phyloP scores from a whole-genome alignment of 176 grass and related monocot species.

The Zoysia japonica region DNA sequence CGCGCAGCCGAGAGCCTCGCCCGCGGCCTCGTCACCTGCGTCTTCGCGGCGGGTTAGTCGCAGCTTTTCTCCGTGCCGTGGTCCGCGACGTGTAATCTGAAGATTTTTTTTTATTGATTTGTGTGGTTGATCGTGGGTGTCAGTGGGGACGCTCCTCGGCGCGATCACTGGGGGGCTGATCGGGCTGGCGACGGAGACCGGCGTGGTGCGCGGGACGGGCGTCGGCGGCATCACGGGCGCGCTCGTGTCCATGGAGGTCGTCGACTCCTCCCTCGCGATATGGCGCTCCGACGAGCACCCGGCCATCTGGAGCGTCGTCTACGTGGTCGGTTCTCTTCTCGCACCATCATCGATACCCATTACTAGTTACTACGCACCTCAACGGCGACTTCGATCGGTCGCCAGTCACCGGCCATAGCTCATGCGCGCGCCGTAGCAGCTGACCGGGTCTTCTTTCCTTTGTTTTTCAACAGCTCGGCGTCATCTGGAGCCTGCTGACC shows the following conservation, averaged over 20 bases:
- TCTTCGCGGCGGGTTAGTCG: slow-evolving; percentile 51
- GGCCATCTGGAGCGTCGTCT: slow-evolving; percentile 58
- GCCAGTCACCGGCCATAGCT: not conserved
- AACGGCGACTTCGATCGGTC: not conserved
- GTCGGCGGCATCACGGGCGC: slow-evolving; percentile 55
- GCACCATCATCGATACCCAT: not conserved
- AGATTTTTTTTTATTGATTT: too few species aligned
- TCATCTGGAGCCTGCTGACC: slow-evolving; percentile 62
- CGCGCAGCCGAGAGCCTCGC: slow-evolving; percentile 39
- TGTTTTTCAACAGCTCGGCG: slow-evolving; percentile 34
- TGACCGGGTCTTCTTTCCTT: not conserved
- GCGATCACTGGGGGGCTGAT: slow-evolving; percentile 65
- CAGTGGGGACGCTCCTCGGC: slow-evolving; percentile 56
- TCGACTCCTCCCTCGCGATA: slow-evolving; percentile 50
- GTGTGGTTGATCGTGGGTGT: not conserved
- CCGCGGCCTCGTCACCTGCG: slow-evolving; percentile 51
- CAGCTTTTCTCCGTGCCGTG: not conserved
- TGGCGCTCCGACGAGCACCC: slow-evolving; percentile 47
- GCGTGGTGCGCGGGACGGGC: slow-evolving; percentile 56
- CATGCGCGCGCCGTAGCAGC: not conserved
- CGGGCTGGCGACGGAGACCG: slow-evolving; percentile 63
- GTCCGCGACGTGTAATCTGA: not conserved
- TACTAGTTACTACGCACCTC: not conserved
- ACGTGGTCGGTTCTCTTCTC: slow-evolving; percentile 39
- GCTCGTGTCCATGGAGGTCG: slow-evolving; percentile 65